Evolutionary conservation across 2,329 filamentous ascomycete genomes (phyloP).

Genomic region (Diaporthe eres): DNA sequence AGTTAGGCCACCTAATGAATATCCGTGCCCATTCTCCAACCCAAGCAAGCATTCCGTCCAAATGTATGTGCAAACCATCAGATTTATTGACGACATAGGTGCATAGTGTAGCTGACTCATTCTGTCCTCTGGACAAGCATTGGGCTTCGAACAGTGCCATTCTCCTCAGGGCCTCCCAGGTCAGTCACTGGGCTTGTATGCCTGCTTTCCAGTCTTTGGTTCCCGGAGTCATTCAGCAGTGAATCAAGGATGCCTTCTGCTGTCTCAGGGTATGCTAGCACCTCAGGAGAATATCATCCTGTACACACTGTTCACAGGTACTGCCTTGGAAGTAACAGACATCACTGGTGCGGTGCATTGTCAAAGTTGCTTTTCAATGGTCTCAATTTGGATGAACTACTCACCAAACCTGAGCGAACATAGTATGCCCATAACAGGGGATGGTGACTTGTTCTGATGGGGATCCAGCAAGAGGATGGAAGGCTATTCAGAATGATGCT

Average conservation of each 20-base stretch:
- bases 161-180: no score
- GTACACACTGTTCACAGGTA: not conserved
- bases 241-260: no score
- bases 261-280: not conserved
- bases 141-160: no score
- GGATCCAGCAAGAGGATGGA: not conserved
- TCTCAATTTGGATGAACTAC: not conserved
- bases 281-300: not conserved
- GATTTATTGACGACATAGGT: not conserved
- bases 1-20: not conserved
- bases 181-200: not conserved
- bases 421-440: not conserved
- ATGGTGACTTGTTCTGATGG: not conserved
- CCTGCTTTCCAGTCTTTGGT: not conserved
- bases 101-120: not conserved
- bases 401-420: not conserved
- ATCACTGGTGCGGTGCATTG: no score
- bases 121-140: no score
- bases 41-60: not conserved
- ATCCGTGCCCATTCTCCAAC: not conserved
- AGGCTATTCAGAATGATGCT: not conserved
- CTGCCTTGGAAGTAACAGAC: not conserved
- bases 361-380: no score
- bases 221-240: not conserved
- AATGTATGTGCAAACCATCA: not conserved